Evolutionary conservation across 2,329 filamentous ascomycete species (phyloP).

Genomic region (Fusarium udum): DNA sequence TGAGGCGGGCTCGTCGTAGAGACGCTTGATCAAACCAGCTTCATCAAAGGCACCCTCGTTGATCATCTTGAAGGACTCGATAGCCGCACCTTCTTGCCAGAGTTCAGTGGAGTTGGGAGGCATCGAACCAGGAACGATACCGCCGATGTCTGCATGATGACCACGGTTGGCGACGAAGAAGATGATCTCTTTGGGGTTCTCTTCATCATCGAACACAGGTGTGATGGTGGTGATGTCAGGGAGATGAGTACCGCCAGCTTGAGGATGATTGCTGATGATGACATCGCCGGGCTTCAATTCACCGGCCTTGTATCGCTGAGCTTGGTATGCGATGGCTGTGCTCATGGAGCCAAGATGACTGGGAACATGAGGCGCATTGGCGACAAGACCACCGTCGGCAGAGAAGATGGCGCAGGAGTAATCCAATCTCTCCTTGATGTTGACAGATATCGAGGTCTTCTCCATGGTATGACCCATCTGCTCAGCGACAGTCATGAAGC

Average conservation of each 20-base stretch:
- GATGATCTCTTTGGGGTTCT: conserved; percentile 44
- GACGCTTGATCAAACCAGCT: conserved; percentile 69
- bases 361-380: conserved; percentile 34
- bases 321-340: conserved; percentile 36
- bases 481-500: conserved; percentile 85
- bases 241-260: conserved; percentile 38
- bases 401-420: conserved; percentile 84
- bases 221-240: conserved; percentile 44
- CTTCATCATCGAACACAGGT: conserved; percentile 44
- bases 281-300: conserved; percentile 36
- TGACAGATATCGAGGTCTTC: conserved; percentile 79
- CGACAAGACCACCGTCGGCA: conserved; percentile 57
- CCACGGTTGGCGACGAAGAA: conserved; percentile 48
- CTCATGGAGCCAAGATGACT: conserved; percentile 38
- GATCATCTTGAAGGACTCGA: conserved; percentile 53
- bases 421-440: conserved; percentile 81
- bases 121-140: conserved; percentile 79
- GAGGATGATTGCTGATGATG: conserved; percentile 43
- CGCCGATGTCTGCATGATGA: conserved; percentile 53
- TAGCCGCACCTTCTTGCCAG: conserved; percentile 67
- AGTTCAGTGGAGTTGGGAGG: conserved; percentile 72
- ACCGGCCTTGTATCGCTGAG: conserved; percentile 29
- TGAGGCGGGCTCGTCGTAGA: conserved; percentile 48
- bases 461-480: conserved; percentile 82
- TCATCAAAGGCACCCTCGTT: conserved; percentile 43